Base-by-base conservation (phyloP, 192 early-diverging fungal genomes). In the Chytriomyces confervae region DNA sequence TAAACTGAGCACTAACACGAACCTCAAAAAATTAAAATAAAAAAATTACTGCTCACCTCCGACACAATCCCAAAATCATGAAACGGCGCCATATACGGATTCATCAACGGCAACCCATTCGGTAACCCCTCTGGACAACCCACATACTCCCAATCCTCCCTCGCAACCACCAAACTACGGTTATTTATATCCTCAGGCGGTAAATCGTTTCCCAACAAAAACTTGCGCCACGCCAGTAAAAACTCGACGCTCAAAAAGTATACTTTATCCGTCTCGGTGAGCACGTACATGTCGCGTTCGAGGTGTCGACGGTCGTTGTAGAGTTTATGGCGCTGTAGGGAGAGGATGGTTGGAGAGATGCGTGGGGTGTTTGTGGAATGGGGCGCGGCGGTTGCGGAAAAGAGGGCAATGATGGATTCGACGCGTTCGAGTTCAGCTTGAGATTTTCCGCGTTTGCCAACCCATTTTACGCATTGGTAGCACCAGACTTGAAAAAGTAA, bases 151-250 rank as follows among this genome's bases (percentile, higher is more conserved):
- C 60, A 74, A 74, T 74, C 72, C 45, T 74, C 60, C 20, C 43
- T 24, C 36, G 53, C 16, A 46, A 74, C 72, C 24, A 74, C 72
- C 27, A 74, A 45, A 24, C 24, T 44, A 11, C 13, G 6, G 47
- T 74, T 74, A 62, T 74, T 48, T 53, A 74, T 74, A 18, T 61
- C 11, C 4, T 43, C 53, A 45, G 72, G 72, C 10, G 72, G 72
- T 47, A 74, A 46, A 10, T 74, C 72, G 61, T 74, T 74, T 74
- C 72, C 72, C 36, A 74, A 61, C 61, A 74, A 62, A 45, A 74
- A 74, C 45, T 74, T 74, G 11, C 72, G 57, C 72, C 72, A 74
- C 8, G 72, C 60, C 4, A 74, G 72, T 11, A 74, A 47, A 47
- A 74, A 74, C 57, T 61, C 60, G 13, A 62, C 61, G 36, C 57